Base-by-base conservation (phyloP, 352 stramenopile species). In the Halophytophthora batemanensis region DNA sequence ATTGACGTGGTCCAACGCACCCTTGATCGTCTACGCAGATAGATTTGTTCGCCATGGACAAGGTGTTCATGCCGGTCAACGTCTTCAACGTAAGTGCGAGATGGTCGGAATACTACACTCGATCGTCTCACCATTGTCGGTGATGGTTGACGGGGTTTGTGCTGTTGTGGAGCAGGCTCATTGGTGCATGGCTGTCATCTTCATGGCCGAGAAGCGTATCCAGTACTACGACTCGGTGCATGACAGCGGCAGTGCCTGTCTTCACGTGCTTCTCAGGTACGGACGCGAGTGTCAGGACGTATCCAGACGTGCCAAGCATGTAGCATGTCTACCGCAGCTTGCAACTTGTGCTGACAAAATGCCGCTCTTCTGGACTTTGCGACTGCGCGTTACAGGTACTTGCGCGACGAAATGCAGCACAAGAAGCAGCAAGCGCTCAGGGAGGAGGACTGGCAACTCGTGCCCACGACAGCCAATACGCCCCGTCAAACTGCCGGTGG, bases 11-110 rank as follows among this genome's bases (percentile, higher is more conserved):
- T n/a, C n/a, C n/a, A n/a, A n/a, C n/a, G n/a, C n/a, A n/a, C n/a
- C n/a, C n/a, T n/a, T n/a, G n/a, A n/a, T n/a, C n/a, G n/a, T n/a
- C n/a, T n/a, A n/a, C n/a, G 18, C 48, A 89, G 83, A 76, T 94
- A 43, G 84, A 95, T 58, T 22, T 95, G n/a, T 95, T 95, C 49
- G 61, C 78, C n/a, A 90, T 95, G 82, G 84, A 95, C 71, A 95
- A 95, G 53, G 74, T 95, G 56, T 93, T 93, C 50, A 70, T 95
- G 5, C 84, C 84, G 3, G 74, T 95, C 44, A 93, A 95, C 46
- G 66, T 95, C 18, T 82, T 71, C 38, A 93, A 95, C 49, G 84
- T 92, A 74, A 52, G 77, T 62, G 11, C n/a, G n/a, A 0, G 17
- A 15, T 3, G 25, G n/a, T n/a, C n/a, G n/a, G n/a, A n/a, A n/a